Evolutionary conservation across 306 rosid genomes (phyloP), one percentile per base, ranked within the genome.

Genomic region (Astragalus membranaceus): DNA sequence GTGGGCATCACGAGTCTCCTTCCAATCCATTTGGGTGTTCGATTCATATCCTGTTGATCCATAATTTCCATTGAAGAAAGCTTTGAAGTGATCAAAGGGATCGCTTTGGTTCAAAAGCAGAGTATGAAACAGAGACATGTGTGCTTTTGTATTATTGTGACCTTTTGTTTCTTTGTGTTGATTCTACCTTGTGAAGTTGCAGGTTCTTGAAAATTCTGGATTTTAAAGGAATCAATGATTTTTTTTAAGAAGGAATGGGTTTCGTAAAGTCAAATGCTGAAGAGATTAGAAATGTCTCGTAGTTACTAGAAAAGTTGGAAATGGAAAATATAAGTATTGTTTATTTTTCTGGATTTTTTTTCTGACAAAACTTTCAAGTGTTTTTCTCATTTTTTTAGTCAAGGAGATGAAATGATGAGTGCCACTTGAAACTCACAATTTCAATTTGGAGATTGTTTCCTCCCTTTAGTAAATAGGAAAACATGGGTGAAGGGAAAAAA

Each of bases 1-100:
- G 79, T 85, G 87, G 17, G 84, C 72, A 3, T 81, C 10, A 1
- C 61, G 54, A 3, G 80, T 88, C 61, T 85, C 90, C 53, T 72
- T 85, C 93, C 87, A 88, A 68, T 85, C 86, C 93, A 88, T 85
- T 39, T 53, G 71, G 29, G 76, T 51, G 23, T 73, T 16, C 1
- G 35, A 61, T n/a, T 70, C 65, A 39, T 44, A 39, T 0, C 67
- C 35, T 11, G 33, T 0, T 5, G 36, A 7, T 30, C 65, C 76
- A 8, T 79, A 37, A 47, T 75, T 54, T 13, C 69, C 74, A 12
- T 39, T 17, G 63, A 67, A 10, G 2, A 79, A 39, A 4, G 29
- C 53, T 37, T 8, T 29, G 61, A 75, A 65, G 16, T 82, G 80
- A 2, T 72, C 56, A 13, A 76, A 69, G 23, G 66, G 11, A 29